Percentiles rank a stretch among this genome's conserved stretches.
These are phyloP conservation scores for Ophiocordyceps camponoti-floridani DNA, from an alignment of 2,329 filamentous ascomycete genomes.

Conservation along the genomic window DNA sequence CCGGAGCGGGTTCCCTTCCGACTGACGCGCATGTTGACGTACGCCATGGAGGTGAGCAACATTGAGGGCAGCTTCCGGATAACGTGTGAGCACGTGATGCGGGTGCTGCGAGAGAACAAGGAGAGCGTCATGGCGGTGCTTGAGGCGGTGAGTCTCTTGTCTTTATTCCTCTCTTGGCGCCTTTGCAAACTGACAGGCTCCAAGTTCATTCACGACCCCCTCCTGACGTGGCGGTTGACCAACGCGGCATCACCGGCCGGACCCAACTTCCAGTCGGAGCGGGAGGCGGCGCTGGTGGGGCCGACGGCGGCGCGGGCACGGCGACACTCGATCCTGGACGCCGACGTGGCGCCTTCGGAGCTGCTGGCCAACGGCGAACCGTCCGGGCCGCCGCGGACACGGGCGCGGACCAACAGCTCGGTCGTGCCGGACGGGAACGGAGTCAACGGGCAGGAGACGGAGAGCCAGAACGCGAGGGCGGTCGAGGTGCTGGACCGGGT, in stretches of 20 bases:
- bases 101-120: slow-evolving; percentile 89
- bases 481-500: slow-evolving; percentile 83
- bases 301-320: slow-evolving; percentile 33
- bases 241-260: slow-evolving; percentile 44
- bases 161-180: not conserved
- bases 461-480: slow-evolving; percentile 85
- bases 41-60: slow-evolving; percentile 99
- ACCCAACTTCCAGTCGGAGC: slow-evolving; percentile 47
- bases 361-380: slow-evolving; percentile 29
- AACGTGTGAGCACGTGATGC: slow-evolving; percentile 96
- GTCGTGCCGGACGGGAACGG: slow-evolving; percentile 17
- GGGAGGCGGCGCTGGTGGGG: slow-evolving; percentile 33
- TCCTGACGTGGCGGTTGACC: slow-evolving; percentile 87
- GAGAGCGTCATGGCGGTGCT: slow-evolving; percentile 96
- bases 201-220: slow-evolving; percentile 98
- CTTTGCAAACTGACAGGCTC: not conserved
- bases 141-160: slow-evolving; percentile 59
- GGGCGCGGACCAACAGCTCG: slow-evolving; percentile 43
- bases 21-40: slow-evolving; percentile 94
- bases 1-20: slow-evolving; percentile 96
- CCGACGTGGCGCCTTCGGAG: slow-evolving; percentile 39
- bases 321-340: slow-evolving; percentile 52
- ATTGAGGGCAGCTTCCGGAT: slow-evolving; percentile 98
- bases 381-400: slow-evolving; percentile 30
- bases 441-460: slow-evolving; percentile 32